Percentiles rank a stretch among this genome's conserved stretches.
Conservation (phyloP, 2,329 filamentous ascomycete species). For the Aphanocladium album region DNA sequence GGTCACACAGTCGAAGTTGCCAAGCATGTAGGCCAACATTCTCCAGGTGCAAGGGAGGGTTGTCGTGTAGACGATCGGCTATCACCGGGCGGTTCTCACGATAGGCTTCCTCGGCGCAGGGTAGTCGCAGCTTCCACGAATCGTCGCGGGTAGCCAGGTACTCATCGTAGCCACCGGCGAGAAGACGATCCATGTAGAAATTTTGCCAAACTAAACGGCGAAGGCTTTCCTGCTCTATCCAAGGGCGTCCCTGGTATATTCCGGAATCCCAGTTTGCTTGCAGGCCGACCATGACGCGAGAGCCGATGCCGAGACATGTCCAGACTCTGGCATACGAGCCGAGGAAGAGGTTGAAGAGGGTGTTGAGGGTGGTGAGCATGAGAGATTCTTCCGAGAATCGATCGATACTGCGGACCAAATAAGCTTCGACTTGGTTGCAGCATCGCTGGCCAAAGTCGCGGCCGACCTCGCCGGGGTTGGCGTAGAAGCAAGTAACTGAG, state of each 20-base stretch:
- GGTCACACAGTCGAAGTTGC: slow-evolving; percentile 30
- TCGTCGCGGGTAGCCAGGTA: slow-evolving; percentile 33
- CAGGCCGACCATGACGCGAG: slow-evolving; percentile 32
- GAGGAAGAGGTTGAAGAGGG: slow-evolving; percentile 31
- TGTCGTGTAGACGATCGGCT: slow-evolving; percentile 28
- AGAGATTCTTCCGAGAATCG: slow-evolving; percentile 30
- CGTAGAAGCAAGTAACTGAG: slow-evolving; percentile 32
- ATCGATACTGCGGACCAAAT: slow-evolving; percentile 36
- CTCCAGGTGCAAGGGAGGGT: slow-evolving; percentile 19
- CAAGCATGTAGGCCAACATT: slow-evolving; percentile 30
- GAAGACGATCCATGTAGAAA: slow-evolving; percentile 33
- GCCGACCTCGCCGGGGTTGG: slow-evolving; percentile 28
- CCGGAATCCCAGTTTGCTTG: slow-evolving; percentile 36
- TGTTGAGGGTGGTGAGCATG: slow-evolving; percentile 31
- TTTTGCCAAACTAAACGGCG: slow-evolving; percentile 35
- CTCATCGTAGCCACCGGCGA: slow-evolving; percentile 36
- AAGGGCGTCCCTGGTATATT: slow-evolving; percentile 23
- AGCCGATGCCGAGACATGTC: slow-evolving; percentile 34
- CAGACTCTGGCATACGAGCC: slow-evolving; percentile 35
- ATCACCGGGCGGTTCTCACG: slow-evolving; percentile 26
- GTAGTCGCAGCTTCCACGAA: slow-evolving; percentile 34
- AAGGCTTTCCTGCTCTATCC: slow-evolving; percentile 31
- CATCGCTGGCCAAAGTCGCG: slow-evolving; percentile 34
- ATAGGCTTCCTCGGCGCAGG: slow-evolving; percentile 30
- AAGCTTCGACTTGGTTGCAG: slow-evolving; percentile 34